phyloP scores from a whole-genome alignment of 768 basidiomycete genomes.

The Pholiota molesta region DNA sequence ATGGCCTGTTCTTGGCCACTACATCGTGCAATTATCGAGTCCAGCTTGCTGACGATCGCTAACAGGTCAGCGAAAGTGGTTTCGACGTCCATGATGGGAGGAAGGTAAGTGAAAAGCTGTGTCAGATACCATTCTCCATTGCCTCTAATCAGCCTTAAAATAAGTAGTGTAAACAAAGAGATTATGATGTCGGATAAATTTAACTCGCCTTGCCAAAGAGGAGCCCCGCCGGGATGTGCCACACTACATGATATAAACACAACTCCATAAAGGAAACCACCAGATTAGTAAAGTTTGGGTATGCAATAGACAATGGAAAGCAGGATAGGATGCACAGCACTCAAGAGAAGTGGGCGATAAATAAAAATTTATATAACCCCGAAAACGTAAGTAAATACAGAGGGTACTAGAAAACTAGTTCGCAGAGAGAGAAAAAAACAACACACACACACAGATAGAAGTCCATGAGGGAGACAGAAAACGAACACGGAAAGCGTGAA shows the following conservation, averaged over 20 bases:
- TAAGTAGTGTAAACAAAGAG: not conserved
- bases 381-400: slow-evolving; percentile 10
- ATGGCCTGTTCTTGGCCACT: not conserved
- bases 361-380: slow-evolving; percentile 8
- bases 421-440: not conserved
- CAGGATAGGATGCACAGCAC: not conserved
- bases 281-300: not conserved
- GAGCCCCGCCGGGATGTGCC: too few relatives aligned
- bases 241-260: too few relatives aligned
- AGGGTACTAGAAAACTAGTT: slow-evolving; percentile 4
- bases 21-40: not conserved
- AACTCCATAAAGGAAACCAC: not conserved
- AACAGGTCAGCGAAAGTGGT: not conserved
- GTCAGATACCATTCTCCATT: not conserved
- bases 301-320: not conserved
- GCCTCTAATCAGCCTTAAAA: not conserved
- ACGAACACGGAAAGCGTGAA: not conserved
- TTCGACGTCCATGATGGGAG: not conserved
- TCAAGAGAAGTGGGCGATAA: slow-evolving; percentile 1
- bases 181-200: not conserved
- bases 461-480: not conserved
- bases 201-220: not conserved
- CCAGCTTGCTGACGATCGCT: not conserved
- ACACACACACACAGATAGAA: not conserved
- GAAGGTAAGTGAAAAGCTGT: not conserved